Conservation (phyloP, 495 filamentous ascomycete species). For the Xylaria acuta region DNA sequence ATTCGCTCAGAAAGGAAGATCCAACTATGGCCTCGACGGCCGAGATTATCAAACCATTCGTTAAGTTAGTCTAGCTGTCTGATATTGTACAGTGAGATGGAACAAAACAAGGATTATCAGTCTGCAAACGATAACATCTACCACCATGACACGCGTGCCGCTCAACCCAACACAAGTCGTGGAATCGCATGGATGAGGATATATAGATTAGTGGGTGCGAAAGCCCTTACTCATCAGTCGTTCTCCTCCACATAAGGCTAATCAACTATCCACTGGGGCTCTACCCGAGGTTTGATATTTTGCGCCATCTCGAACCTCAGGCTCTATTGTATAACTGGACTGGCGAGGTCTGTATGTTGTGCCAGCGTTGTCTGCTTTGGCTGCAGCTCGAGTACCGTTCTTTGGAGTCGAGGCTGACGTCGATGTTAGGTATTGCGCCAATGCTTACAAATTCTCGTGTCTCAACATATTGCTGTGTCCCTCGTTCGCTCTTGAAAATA, state of each 20-base stretch:
- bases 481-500: too few relatives aligned
- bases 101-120: background rate
- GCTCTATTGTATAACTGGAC: background rate
- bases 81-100: background rate
- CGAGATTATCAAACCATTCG: background rate
- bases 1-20: background rate
- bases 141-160: background rate
- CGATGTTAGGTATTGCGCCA: background rate
- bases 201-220: background rate
- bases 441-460: background rate
- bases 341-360: background rate
- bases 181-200: background rate
- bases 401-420: background rate
- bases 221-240: background rate
- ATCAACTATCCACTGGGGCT: background rate
- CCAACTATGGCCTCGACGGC: background rate
- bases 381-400: background rate
- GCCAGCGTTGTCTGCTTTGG: background rate
- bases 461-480: background rate
- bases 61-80: background rate
- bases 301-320: background rate
- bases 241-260: background rate
- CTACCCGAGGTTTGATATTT: background rate
- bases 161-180: background rate
- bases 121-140: background rate